These are phyloP conservation scores for Pelargonium cotyledonis DNA, from an alignment of 441 rosid genomes.

Conservation along the genomic window DNA sequence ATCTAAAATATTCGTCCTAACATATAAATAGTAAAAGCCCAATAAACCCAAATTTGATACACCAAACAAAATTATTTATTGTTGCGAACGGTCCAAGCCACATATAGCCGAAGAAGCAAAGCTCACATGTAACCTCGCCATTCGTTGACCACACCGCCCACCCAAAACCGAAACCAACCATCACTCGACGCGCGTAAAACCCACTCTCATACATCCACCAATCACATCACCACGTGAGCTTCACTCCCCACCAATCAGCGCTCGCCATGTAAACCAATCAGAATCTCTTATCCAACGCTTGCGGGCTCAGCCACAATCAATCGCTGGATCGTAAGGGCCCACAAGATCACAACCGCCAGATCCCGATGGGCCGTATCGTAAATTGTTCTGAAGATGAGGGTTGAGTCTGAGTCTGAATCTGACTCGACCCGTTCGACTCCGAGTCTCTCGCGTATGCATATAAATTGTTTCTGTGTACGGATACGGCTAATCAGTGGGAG, in stretches of 20 bases:
- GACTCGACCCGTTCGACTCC: too few relatives aligned
- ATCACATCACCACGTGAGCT: neutral
- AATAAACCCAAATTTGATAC: too few relatives aligned
- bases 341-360: neutral
- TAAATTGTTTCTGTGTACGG: neutral
- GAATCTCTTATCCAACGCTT: conserved; percentile 1
- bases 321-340: neutral
- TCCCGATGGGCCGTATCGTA: neutral
- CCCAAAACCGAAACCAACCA: neutral
- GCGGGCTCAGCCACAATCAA: neutral
- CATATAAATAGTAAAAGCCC: too few relatives aligned
- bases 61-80: neutral
- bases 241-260: neutral
- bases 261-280: neutral
- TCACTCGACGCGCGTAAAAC: neutral
- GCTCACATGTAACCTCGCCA: neutral
- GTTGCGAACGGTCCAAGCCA: neutral
- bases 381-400: neutral
- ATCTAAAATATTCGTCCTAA: too few relatives aligned
- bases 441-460: neutral
- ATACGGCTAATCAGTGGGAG: conserved; percentile 17
- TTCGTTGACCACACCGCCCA: neutral
- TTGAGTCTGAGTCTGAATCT: neutral
- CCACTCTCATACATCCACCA: neutral
- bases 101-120: neutral